Base-by-base conservation (phyloP, 2,329 filamentous ascomycete species). In the Scleromitrula shiraiana region DNA sequence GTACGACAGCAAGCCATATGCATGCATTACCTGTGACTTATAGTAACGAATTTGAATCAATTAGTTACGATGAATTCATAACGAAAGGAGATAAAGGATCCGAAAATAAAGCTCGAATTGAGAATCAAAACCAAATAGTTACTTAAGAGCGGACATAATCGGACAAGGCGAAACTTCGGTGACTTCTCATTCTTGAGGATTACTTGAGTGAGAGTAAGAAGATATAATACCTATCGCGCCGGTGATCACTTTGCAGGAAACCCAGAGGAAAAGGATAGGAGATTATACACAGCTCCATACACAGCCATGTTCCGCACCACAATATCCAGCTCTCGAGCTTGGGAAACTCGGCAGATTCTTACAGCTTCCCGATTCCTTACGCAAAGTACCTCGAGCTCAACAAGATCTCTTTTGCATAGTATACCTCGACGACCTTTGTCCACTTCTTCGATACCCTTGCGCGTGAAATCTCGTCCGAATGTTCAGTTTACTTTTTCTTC, bases 401-500 rank as follows among this genome's bases (percentile, higher is more conserved):
- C 26, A 42, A 47, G 45, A 35, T 24, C 12, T 4, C n/a, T 38
- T 20, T 14, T 44, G 14, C 40, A 24, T 2, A 49, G 27, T 30
- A n/a, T 49, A 2, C 6, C 24, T 15, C 46, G 35, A 6, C 23
- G 32, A 32, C 24, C 46, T 7, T 27, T 49, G n/a, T 44, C 40
- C 17, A 22, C 37, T 14, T 17, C 37, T 22, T n/a, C 14, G 9
- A 22, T 24, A 35, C 19, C 22, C 10, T 39, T 42, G 5, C 45
- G 29, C 22, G 12, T 39, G 20, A 43, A 35, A 20, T 24, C 40
- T n/a, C 32, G 19, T 14, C 19, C 47, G 20, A 32, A 19, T 14
- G 33, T 22, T 7, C 46, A 45, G 4, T 50, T 45, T 43, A 46
- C 27, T 35, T 50, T 46, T 14, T 45, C 35, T 8, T 43, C 32